phyloP scores from a whole-genome alignment of 2,329 filamentous ascomycete species.

The Penicillium sp. region DNA sequence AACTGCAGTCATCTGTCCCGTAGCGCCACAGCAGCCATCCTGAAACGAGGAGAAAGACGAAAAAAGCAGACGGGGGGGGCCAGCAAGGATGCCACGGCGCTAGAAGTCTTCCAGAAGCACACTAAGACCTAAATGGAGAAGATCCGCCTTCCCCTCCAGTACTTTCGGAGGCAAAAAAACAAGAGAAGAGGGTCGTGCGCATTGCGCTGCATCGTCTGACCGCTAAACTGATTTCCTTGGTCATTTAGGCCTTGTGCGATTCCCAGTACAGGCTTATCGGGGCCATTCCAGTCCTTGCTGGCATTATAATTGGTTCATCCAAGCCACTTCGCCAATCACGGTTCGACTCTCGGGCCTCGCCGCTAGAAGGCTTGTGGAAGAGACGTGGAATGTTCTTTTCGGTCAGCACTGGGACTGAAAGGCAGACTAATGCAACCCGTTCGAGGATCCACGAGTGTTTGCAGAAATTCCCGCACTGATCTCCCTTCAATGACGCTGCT shows the following conservation, averaged over 20 bases:
- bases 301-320: neutral
- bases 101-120: constrained; percentile 20
- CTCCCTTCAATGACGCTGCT: constrained; percentile 10
- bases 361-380: constrained; percentile 31
- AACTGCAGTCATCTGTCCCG: neutral
- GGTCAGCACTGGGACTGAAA: neutral
- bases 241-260: too few relatives aligned
- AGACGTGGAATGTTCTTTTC: constrained; percentile 18
- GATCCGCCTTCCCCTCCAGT: neutral
- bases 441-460: constrained; percentile 16
- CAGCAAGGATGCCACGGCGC: constrained; percentile 4
- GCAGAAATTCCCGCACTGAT: constrained; percentile 23
- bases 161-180: neutral
- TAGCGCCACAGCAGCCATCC: neutral
- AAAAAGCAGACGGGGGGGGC: neutral
- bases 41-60: constrained; percentile 1
- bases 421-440: constrained; percentile 12
- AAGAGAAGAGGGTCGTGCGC: constrained; percentile 1
- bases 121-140: neutral
- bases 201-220: constrained; percentile 9
- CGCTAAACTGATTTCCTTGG: constrained; percentile 3
- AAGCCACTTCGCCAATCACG: neutral
- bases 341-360: neutral
- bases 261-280: neutral
- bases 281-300: neutral